Evolutionary conservation across 164 flowering plant species (phyloP).

Genomic region (Stephania yunnanensis): DNA sequence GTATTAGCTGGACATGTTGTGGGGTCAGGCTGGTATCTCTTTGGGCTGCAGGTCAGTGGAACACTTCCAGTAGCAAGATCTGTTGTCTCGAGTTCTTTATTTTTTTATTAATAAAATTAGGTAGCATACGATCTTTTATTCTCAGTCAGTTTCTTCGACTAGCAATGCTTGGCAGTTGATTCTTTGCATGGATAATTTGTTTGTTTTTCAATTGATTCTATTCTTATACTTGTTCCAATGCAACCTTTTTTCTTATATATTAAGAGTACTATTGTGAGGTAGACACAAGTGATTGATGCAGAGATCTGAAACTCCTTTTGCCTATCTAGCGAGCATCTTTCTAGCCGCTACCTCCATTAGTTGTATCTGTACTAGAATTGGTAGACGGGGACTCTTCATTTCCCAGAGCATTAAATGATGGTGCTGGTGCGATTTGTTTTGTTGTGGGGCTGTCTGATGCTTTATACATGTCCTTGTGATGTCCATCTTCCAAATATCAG

Average conservation of each 20-base stretch:
- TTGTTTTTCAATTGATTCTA: neutral
- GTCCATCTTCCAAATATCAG: neutral
- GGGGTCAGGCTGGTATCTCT: slow-evolving; percentile 90
- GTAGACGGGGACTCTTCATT: neutral
- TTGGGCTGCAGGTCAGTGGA: slow-evolving; percentile 72
- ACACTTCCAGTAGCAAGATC: neutral
- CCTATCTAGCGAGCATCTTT: neutral
- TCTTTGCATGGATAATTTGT: neutral
- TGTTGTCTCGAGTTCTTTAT: neutral
- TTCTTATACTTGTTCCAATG: too few relatives aligned
- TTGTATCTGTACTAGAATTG: neutral
- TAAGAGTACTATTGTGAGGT: too few relatives aligned
- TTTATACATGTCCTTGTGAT: too few relatives aligned
- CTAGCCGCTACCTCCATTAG: neutral
- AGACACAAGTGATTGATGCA: too few relatives aligned
- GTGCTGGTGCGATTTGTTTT: neutral
- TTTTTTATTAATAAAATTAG: neutral
- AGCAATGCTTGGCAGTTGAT: neutral
- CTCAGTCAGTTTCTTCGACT: neutral
- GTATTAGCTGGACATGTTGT: slow-evolving; percentile 76
- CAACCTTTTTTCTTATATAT: too few relatives aligned
- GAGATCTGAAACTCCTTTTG: neutral
- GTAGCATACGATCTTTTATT: neutral
- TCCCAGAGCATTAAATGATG: neutral
- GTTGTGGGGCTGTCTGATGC: too few relatives aligned